Evolutionary conservation across 306 rosid species (phyloP).

Genomic region (Casuarina glauca): DNA sequence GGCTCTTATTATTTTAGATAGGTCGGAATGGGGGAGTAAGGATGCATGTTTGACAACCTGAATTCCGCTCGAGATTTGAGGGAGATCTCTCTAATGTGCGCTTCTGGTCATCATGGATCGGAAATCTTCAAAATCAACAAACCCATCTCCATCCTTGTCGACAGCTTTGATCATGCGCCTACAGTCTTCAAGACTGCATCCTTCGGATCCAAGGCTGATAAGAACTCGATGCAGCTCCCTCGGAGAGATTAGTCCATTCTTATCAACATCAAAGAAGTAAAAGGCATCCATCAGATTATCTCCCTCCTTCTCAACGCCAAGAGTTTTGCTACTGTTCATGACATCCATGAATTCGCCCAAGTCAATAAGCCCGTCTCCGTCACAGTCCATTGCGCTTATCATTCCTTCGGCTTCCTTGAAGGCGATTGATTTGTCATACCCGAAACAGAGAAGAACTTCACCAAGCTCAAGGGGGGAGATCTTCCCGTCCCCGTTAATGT

Average conservation of each 20-base stretch:
- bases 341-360: conserved; percentile 70
- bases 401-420: conserved; percentile 59
- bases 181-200: conserved; percentile 57
- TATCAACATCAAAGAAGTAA: conserved; percentile 57
- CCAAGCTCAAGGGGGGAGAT: conserved; percentile 59
- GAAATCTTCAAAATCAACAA: conserved; percentile 71
- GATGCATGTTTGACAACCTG: no score
- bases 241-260: conserved; percentile 60
- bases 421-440: conserved; percentile 39
- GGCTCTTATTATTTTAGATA: no score
- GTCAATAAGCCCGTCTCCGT: conserved; percentile 74
- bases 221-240: conserved; percentile 57
- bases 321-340: conserved; percentile 23
- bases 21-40: no score
- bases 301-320: conserved; percentile 6
- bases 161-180: conserved; percentile 61
- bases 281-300: conserved; percentile 64
- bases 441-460: conserved; percentile 50
- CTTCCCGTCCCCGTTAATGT: conserved; percentile 63
- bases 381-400: conserved; percentile 50
- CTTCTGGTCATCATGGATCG: conserved; percentile 55
- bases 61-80: neutral
- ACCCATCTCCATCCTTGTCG: conserved; percentile 70
- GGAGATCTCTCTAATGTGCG: conserved; percentile 11
- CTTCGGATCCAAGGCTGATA: conserved; percentile 48